Percentiles rank a stretch among this genome's conserved stretches.
Conservation (phyloP, 106 monocot species). For the Gastrodia elata region DNA sequence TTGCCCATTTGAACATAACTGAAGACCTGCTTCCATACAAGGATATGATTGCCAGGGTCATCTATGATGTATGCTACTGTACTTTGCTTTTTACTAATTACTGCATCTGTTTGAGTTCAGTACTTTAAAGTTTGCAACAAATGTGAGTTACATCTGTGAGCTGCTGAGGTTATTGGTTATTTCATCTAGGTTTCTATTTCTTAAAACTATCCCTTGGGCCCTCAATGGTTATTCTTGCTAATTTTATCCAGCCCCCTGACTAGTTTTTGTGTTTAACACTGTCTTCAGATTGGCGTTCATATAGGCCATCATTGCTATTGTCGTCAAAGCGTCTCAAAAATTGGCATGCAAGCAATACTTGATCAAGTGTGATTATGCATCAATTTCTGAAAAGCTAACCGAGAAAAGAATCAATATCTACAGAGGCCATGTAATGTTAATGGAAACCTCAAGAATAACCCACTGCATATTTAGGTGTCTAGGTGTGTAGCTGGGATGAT, state of each 20-base stretch:
- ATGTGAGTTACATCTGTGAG: neutral
- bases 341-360: neutral
- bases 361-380: neutral
- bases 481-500: neutral
- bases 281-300: neutral
- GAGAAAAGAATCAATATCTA: neutral
- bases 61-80: constrained; percentile 78
- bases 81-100: neutral
- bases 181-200: neutral
- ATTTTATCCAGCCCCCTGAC: neutral
- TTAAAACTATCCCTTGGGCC: neutral
- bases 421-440: neutral
- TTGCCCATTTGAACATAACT: constrained; percentile 88
- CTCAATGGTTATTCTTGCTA: neutral
- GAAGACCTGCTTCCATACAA: constrained; percentile 74
- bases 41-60: constrained; percentile 81
- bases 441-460: neutral
- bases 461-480: neutral
- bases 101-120: neutral
- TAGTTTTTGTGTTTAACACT: neutral
- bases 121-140: neutral
- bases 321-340: neutral
- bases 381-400: neutral
- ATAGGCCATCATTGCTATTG: neutral
- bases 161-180: neutral